Percentiles rank a stretch among this genome's conserved stretches.
phyloP scores from a whole-genome alignment of 2,329 filamentous ascomycete species.

The Ascochyta clinopodiicola region DNA sequence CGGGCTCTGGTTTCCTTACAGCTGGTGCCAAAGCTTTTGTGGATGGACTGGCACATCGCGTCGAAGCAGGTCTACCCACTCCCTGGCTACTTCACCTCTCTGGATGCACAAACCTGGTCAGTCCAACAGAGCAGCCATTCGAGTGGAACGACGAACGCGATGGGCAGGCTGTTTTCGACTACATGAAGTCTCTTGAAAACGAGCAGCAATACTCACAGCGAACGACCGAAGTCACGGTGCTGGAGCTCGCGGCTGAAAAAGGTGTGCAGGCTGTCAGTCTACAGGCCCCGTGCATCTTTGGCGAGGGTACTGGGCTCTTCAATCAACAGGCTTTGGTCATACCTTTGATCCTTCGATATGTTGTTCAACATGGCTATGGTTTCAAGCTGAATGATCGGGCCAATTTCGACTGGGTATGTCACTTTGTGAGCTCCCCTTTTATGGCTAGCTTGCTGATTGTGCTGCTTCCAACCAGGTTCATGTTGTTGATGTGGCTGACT shows the following conservation, averaged over 20 bases:
- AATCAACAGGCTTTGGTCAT: constrained; percentile 22
- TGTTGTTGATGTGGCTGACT: constrained; percentile 22
- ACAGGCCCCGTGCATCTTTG: constrained; percentile 26
- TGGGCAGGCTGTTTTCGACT: constrained; percentile 14
- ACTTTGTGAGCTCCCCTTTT: no score
- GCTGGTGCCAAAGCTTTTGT: constrained; percentile 22
- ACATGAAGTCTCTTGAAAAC: constrained; percentile 15
- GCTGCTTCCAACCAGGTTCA: constrained; percentile 3
- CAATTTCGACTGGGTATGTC: constrained; percentile 26
- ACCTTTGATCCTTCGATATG: constrained; percentile 20
- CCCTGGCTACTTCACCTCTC: constrained; percentile 26
- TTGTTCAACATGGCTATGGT: constrained; percentile 25
- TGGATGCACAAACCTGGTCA: constrained; percentile 23
- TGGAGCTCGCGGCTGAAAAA: constrained; percentile 12
- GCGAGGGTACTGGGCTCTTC: constrained; percentile 24
- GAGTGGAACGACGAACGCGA: constrained; percentile 26
- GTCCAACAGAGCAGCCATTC: constrained; percentile 14
- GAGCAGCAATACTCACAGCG: constrained; percentile 21
- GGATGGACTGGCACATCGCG: constrained; percentile 21
- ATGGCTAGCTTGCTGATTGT: not conserved
- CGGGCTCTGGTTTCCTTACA: constrained; percentile 22
- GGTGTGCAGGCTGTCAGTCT: constrained; percentile 25
- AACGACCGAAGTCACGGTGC: constrained; percentile 19
- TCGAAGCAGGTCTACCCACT: constrained; percentile 7
- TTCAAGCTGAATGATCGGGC: constrained; percentile 27